These are phyloP conservation scores for Botrytis hyacinthi DNA, from an alignment of 2,329 filamentous ascomycete species.

Conservation along the genomic window DNA sequence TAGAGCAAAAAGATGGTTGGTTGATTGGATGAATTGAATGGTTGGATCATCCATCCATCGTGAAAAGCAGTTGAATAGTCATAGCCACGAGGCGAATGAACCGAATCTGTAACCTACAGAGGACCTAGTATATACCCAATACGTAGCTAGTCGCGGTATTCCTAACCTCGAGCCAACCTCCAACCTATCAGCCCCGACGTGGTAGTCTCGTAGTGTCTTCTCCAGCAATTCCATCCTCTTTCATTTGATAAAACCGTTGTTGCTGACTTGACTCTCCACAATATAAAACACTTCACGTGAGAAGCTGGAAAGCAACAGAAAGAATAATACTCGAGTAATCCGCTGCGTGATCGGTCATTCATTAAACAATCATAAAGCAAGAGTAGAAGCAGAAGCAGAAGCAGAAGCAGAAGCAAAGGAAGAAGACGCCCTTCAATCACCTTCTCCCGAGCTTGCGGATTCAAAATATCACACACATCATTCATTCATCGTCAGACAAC, in stretches of 20 bases:
- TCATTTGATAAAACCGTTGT: neutral
- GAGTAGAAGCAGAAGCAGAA: neutral
- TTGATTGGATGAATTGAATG: neutral
- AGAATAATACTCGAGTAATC: neutral
- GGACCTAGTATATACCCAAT: neutral
- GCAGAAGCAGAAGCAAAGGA: neutral
- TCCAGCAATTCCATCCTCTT: neutral
- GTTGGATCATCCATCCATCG: neutral
- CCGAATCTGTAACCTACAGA: neutral
- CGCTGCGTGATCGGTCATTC: neutral
- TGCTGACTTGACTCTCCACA: slow-evolving; percentile 2
- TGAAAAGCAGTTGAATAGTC: neutral
- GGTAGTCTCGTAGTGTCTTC: neutral
- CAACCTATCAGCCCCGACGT: neutral
- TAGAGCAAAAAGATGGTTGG: slow-evolving; percentile 3
- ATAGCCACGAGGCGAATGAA: neutral
- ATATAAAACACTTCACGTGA: slow-evolving; percentile 3
- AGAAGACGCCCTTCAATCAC: neutral
- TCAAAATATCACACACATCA: neutral
- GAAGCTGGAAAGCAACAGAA: neutral
- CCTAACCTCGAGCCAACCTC: neutral
- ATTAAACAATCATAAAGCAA: neutral
- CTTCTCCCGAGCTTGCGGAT: neutral
- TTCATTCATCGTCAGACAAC: neutral
- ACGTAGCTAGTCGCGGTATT: neutral